phyloP scores from a whole-genome alignment of 305 asterid genomes.

The Stenogyne calaminthoides region DNA sequence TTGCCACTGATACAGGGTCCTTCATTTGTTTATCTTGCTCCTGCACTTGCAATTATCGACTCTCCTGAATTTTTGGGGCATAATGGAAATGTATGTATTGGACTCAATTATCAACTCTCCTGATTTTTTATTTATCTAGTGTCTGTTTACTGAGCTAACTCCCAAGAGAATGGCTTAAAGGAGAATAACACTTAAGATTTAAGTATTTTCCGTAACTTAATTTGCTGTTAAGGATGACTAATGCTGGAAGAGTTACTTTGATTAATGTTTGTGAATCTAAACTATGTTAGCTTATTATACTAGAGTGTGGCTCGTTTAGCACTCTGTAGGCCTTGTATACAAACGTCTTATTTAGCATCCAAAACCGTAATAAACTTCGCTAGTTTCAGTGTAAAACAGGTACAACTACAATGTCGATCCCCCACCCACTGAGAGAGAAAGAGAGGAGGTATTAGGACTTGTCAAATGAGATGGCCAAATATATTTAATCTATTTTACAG shows the following conservation, averaged over 20 bases:
- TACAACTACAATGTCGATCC: background rate
- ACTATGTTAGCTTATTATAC: background rate
- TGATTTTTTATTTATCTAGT: background rate
- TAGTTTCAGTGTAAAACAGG: background rate
- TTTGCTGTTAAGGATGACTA: background rate
- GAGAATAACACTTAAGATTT: background rate
- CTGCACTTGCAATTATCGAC: conserved; percentile 89
- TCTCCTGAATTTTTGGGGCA: conserved; percentile 87
- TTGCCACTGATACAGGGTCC: conserved; percentile 99
- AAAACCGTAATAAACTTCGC: background rate
- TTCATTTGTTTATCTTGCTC: conserved; percentile 96
- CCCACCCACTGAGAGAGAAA: background rate
- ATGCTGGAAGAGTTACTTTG: background rate
- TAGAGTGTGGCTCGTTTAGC: conserved; percentile 1
- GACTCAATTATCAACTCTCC: background rate
- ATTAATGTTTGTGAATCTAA: background rate
- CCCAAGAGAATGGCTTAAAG: background rate
- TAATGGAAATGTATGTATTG: conserved; percentile 75
- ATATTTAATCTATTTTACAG: background rate
- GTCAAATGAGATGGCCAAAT: conserved; percentile 5
- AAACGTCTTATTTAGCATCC: background rate
- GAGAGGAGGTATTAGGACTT: background rate
- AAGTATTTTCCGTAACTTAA: background rate
- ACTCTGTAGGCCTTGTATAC: background rate
- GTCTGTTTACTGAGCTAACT: background rate